These are phyloP conservation scores for Monosporascus sp. DNA, from an alignment of 2,329 filamentous ascomycete genomes.

Conservation along the genomic window DNA sequence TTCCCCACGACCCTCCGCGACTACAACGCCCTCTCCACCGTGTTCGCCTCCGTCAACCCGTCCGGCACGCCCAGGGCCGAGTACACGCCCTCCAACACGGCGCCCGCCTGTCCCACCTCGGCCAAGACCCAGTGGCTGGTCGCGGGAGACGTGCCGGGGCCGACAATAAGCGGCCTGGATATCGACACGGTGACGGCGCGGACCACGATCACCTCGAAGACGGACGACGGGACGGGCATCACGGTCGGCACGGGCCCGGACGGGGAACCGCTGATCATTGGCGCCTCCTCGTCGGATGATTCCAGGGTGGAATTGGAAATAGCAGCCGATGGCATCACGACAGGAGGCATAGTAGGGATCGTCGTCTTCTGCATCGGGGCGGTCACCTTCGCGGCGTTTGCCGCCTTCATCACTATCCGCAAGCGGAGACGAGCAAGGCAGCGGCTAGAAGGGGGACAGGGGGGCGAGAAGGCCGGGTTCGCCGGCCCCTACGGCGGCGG, in stretches of 20 bases:
- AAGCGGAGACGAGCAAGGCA: neutral
- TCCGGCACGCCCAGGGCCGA: slow-evolving; percentile 48
- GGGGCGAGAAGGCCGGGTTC: neutral
- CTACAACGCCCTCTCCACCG: slow-evolving; percentile 52
- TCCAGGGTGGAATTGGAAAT: neutral
- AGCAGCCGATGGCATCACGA: neutral
- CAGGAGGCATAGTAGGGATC: neutral
- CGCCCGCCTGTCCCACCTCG: slow-evolving; percentile 22
- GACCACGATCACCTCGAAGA: neutral
- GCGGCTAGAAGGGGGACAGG: neutral
- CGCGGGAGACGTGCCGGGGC: neutral
- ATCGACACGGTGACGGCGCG: neutral
- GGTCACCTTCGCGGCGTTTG: neutral
- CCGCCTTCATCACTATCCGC: neutral
- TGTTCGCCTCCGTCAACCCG: slow-evolving; percentile 51
- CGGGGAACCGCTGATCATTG: no score
- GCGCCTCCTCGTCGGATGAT: no score
- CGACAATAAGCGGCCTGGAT: neutral
- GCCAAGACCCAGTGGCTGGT: neutral
- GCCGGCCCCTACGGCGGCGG: neutral
- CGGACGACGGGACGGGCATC: neutral
- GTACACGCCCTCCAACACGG: slow-evolving; percentile 56
- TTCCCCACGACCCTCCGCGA: slow-evolving; percentile 49
- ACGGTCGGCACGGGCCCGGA: no score
- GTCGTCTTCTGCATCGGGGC: neutral